These are phyloP conservation scores for Emiliania huxleyi DNA, from an alignment of 78 protist genomes.

Conservation along the genomic window DNA sequence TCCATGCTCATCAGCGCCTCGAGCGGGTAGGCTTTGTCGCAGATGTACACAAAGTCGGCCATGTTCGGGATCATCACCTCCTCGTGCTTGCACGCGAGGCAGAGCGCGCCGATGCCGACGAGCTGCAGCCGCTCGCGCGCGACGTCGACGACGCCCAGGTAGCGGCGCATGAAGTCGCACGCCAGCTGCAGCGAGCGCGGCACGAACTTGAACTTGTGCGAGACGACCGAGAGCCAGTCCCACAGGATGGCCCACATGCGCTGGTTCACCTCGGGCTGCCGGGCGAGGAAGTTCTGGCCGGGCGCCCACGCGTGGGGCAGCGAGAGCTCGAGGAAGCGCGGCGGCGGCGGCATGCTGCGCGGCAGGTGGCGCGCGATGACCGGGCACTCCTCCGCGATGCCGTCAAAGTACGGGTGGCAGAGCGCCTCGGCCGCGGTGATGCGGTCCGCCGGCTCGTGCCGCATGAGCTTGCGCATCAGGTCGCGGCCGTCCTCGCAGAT, in stretches of 20 bases:
- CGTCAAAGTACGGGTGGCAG: constrained; percentile 40
- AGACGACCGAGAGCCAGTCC: constrained; percentile 11
- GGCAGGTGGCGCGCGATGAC: constrained; percentile 18
- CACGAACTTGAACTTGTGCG: constrained; percentile 2
- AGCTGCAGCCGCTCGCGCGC: not conserved
- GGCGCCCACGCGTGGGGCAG: not conserved
- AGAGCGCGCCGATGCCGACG: constrained; percentile 17
- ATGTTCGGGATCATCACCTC: constrained; percentile 30
- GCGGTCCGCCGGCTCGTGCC: constrained; percentile 12
- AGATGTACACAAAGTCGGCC: not conserved
- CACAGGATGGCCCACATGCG: constrained; percentile 10
- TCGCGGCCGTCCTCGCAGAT: constrained; percentile 30
- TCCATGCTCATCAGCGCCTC: not conserved
- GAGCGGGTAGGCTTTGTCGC: not conserved
- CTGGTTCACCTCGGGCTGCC: not conserved
- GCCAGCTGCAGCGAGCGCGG: constrained; percentile 17
- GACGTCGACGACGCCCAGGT: not conserved
- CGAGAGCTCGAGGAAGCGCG: not conserved
- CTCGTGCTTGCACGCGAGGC: constrained; percentile 33
- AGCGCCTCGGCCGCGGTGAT: constrained; percentile 52
- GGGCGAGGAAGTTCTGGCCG: not conserved
- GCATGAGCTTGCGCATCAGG: constrained; percentile 38
- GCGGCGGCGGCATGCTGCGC: not conserved
- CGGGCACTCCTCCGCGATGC: not conserved
- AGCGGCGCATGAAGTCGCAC: constrained; percentile 1